phyloP scores from a whole-genome alignment of 805 yeast genomes.

The Danielozyma ontarioensis region DNA sequence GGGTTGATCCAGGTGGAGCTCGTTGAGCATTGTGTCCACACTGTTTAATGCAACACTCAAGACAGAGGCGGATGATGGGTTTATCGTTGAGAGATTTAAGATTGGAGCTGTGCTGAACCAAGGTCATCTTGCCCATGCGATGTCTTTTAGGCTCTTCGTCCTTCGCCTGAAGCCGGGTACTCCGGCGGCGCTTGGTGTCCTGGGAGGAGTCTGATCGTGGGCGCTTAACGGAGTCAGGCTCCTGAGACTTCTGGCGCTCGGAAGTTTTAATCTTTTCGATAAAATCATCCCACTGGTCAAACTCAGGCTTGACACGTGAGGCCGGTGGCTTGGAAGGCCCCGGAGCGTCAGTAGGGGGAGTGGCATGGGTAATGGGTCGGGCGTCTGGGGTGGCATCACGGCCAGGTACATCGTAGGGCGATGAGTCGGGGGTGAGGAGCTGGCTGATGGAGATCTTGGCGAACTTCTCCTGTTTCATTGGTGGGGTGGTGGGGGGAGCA shows the following conservation, averaged over 20 bases:
- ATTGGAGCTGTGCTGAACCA: slow-evolving; percentile 15
- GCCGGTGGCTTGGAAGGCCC: too few species aligned
- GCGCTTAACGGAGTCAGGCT: too few species aligned
- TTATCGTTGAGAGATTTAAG: slow-evolving; percentile 21
- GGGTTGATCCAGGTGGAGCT: slow-evolving; percentile 17
- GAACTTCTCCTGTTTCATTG: neutral
- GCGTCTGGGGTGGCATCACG: slow-evolving; percentile 1
- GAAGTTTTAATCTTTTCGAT: neutral
- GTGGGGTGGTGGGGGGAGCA: slow-evolving; percentile 1
- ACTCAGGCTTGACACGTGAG: slow-evolving; percentile 6
- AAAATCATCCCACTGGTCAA: slow-evolving; percentile 5
- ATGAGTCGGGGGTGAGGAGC: slow-evolving; percentile 33
- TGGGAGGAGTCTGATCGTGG: slow-evolving; percentile 2
- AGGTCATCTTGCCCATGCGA: slow-evolving; percentile 14
- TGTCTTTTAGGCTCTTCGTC: neutral
- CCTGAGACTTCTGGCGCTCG: too few species aligned
- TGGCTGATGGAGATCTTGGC: slow-evolving; percentile 14
- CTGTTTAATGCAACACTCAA: slow-evolving; percentile 22
- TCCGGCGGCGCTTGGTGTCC: slow-evolving; percentile 3
- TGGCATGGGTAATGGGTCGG: too few species aligned
- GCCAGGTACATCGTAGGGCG: slow-evolving; percentile 21
- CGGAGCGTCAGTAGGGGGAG: too few species aligned
- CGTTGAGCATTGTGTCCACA: slow-evolving; percentile 13
- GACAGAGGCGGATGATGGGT: slow-evolving; percentile 21
- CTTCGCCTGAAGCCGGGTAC: slow-evolving; percentile 1